Evolutionary conservation across 352 stramenopile species (phyloP).

Genomic region (Phytophthora sp.): DNA sequence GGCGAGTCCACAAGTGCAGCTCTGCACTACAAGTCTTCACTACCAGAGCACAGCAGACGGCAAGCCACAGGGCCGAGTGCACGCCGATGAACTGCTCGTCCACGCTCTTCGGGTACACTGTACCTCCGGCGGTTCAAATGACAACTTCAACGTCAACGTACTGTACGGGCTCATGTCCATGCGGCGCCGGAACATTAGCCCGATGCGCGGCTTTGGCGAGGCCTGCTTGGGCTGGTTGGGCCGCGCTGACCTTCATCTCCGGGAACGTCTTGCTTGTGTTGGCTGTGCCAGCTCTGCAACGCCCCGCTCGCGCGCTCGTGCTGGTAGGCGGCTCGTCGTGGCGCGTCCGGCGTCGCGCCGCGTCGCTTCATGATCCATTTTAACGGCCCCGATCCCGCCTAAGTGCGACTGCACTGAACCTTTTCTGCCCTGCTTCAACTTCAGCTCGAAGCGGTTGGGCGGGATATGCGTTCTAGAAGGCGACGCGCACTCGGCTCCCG

Average conservation of each 20-base stretch:
- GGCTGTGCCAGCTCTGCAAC: too few species aligned
- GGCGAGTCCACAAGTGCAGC: too few species aligned
- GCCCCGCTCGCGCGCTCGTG: background rate
- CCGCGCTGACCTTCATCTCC: background rate
- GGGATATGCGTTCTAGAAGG: constrained; percentile 8
- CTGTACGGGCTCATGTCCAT: constrained; percentile 2
- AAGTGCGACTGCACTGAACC: background rate
- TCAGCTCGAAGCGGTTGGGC: background rate
- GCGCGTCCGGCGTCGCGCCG: background rate
- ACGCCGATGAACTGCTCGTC: too few species aligned
- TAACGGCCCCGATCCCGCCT: too few species aligned
- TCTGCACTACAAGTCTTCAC: too few species aligned
- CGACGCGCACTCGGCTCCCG: background rate
- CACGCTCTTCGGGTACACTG: background rate
- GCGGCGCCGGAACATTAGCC: constrained; percentile 2
- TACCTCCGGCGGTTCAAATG: too few species aligned
- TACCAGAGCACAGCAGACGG: too few species aligned
- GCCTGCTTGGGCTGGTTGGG: background rate
- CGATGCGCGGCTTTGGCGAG: constrained; percentile 6
- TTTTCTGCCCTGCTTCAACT: constrained; percentile 15
- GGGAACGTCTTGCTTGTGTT: background rate
- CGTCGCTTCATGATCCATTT: constrained; percentile 23
- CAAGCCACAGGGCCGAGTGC: too few species aligned
- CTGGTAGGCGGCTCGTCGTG: background rate
- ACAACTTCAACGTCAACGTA: background rate